Percentiles rank a stretch among this genome's conserved stretches.
phyloP scores from a whole-genome alignment of 306 rosid genomes.

The Sphenostylis stenocarpa region DNA sequence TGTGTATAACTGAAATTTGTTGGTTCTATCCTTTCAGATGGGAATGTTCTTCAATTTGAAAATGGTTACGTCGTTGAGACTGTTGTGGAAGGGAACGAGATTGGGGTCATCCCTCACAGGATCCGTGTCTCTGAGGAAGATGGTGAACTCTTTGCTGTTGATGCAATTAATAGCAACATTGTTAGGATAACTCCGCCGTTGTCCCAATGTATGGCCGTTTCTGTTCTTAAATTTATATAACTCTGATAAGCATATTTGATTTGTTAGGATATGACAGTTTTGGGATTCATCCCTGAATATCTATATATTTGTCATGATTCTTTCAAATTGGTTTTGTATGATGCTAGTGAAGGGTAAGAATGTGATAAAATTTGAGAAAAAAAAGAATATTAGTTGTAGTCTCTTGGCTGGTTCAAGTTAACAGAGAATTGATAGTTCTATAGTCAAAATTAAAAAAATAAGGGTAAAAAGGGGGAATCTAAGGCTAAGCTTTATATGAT shows the following conservation, averaged over 20 bases:
- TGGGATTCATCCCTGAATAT: background rate
- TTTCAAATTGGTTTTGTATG: background rate
- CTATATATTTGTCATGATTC: background rate
- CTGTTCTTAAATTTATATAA: background rate
- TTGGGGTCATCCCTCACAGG: conserved; percentile 81
- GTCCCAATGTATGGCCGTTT: conserved; percentile 73
- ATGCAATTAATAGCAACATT: conserved; percentile 81
- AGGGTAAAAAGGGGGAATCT: background rate
- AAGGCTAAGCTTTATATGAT: background rate
- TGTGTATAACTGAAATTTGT: conserved; percentile 1
- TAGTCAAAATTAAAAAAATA: background rate
- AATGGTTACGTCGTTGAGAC: conserved; percentile 96
- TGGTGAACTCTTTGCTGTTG: conserved; percentile 87
- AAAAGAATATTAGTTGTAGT: background rate
- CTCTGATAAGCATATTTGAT: conserved; percentile 5
- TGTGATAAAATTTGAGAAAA: background rate
- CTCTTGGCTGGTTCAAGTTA: background rate
- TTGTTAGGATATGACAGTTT: background rate
- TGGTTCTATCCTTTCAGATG: conserved; percentile 56
- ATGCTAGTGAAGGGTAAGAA: background rate
- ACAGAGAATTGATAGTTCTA: background rate
- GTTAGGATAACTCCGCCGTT: conserved; percentile 84
- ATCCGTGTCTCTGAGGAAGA: conserved; percentile 85
- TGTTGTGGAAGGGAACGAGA: conserved; percentile 80
- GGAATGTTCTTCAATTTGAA: conserved; percentile 85